Evolutionary conservation across 345 rosid genomes (phyloP), one percentile per base, ranked within the genome.

Genomic region (Eucalyptus pauciflora): DNA sequence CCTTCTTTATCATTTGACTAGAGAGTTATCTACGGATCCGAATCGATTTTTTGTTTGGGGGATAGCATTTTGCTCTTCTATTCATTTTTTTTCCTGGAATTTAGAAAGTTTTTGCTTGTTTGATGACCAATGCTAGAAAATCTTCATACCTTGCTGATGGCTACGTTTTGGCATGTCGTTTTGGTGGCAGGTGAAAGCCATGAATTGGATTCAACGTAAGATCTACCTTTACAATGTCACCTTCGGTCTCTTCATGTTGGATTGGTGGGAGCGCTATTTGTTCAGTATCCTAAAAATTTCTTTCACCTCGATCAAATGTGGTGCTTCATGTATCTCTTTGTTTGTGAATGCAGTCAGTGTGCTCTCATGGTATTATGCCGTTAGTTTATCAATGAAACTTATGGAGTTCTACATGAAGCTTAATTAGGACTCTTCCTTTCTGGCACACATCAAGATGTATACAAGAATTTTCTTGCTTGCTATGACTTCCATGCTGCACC

Each of bases 201-300:
- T 97, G 99, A 97, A 97, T 89, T 97, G 98, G 98, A 90, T 96
- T 92, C 99, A 95, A 90, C 96, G 99, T 31, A 97, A 98, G 95
- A 97, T 98, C 94, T 94, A 94, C 91, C 98, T 95, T 91, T 98
- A 98, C 92, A 97, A 97, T 94, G 99, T 97, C 89, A 98, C 99
- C 24, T 98, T 98, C 46, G 99, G 99, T 86, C 98, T 98, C 87
- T 97, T 90, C 94, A 98, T 98, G 99, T 92, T 98, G 95, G 99
- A 98, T 91, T 98, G 98, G 99, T 98, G 98, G 99, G 99, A 98
- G 93, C 98, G 99, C 56, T 96, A 90, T 89, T 96, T 98, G 88
- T 96, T 98, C 96, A 98, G 99, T 96, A 97, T 97, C 99, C 98
- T 93, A 87, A 88, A 5, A 13, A 27, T 88, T 71, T 87, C 86